Evolutionary conservation across 805 yeast species (phyloP).

Genomic region (Suhomyces faveliae): DNA sequence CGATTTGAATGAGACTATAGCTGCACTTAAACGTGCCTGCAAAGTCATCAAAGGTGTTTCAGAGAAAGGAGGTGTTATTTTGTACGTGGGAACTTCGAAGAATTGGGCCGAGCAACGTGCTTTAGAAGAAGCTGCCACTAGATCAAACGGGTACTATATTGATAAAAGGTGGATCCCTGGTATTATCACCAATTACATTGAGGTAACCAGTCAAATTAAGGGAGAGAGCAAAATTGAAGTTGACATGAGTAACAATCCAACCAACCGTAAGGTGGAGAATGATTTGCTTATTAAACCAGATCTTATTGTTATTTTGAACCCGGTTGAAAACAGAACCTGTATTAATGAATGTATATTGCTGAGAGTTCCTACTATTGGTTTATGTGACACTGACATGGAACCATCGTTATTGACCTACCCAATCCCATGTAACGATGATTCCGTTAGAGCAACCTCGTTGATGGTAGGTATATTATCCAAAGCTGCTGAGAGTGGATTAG

Average conservation of each 20-base stretch:
- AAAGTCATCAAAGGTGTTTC: slow-evolving; percentile 81
- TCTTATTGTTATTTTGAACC: slow-evolving; percentile 80
- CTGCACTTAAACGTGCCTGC: slow-evolving; percentile 76
- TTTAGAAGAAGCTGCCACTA: slow-evolving; percentile 74
- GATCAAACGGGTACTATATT: slow-evolving; percentile 79
- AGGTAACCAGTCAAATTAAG: slow-evolving; percentile 55
- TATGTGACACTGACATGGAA: slow-evolving; percentile 91
- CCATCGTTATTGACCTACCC: slow-evolving; percentile 90
- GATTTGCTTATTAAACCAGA: slow-evolving; percentile 79
- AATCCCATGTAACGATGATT: slow-evolving; percentile 94
- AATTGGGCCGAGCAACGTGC: slow-evolving; percentile 66
- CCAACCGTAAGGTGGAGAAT: slow-evolving; percentile 56
- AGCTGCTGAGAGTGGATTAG: slow-evolving; percentile 80
- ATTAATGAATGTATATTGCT: slow-evolving; percentile 76
- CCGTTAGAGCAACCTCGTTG: slow-evolving; percentile 74
- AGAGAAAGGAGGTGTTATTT: slow-evolving; percentile 77
- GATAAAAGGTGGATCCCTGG: slow-evolving; percentile 93
- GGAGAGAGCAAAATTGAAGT: slow-evolving; percentile 52
- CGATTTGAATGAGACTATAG: slow-evolving; percentile 80
- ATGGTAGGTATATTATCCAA: slow-evolving; percentile 79
- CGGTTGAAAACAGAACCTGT: slow-evolving; percentile 79
- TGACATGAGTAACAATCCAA: slow-evolving; percentile 67
- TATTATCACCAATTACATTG: slow-evolving; percentile 80
- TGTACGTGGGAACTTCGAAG: slow-evolving; percentile 80
- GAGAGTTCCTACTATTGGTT: slow-evolving; percentile 89